Evolutionary conservation across 495 filamentous ascomycete species (phyloP).

Genomic region (Podospora sp.): DNA sequence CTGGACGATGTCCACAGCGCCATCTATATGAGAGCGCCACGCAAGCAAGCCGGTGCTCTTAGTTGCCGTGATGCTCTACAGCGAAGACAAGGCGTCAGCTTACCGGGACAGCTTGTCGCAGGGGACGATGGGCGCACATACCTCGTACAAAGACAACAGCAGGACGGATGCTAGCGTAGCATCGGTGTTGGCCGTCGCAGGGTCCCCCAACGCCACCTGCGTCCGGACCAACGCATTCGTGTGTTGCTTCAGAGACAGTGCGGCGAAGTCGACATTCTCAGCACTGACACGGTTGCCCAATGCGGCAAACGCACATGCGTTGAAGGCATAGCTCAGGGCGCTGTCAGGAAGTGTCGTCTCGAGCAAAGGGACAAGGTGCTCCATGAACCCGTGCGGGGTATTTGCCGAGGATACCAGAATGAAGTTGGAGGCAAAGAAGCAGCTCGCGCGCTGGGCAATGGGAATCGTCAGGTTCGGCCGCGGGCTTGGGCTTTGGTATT

Average conservation of each 20-base stretch:
- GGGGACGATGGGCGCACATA: not conserved
- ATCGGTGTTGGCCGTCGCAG: conserved; percentile 36
- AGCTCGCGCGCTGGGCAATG: conserved; percentile 53
- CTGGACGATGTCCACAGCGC: conserved; percentile 55
- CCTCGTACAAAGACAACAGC: conserved; percentile 34
- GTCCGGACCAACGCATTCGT: conserved; percentile 56
- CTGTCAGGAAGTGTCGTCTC: conserved; percentile 50
- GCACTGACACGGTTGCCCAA: conserved; percentile 46
- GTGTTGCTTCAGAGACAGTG: conserved; percentile 47
- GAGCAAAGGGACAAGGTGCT: conserved; percentile 58
- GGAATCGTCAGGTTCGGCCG: conserved; percentile 33
- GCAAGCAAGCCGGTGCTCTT: conserved; percentile 48
- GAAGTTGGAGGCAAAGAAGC: conserved; percentile 58
- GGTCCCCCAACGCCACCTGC: conserved; percentile 55
- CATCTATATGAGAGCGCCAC: conserved; percentile 58
- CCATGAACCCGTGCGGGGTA: conserved; percentile 53
- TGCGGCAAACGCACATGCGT: conserved; percentile 62
- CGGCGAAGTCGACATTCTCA: conserved; percentile 34
- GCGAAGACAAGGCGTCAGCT: too few relatives aligned
- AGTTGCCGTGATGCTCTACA: conserved; percentile 48
- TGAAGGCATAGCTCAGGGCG: conserved; percentile 57
- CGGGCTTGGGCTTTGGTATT: conserved; percentile 12
- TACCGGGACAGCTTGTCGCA: conserved; percentile 22
- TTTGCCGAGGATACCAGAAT: conserved; percentile 50
- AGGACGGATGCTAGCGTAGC: conserved; percentile 32